These are phyloP conservation scores for Tylopilus subfusipes DNA, from an alignment of 768 basidiomycete species.

Conservation along the genomic window DNA sequence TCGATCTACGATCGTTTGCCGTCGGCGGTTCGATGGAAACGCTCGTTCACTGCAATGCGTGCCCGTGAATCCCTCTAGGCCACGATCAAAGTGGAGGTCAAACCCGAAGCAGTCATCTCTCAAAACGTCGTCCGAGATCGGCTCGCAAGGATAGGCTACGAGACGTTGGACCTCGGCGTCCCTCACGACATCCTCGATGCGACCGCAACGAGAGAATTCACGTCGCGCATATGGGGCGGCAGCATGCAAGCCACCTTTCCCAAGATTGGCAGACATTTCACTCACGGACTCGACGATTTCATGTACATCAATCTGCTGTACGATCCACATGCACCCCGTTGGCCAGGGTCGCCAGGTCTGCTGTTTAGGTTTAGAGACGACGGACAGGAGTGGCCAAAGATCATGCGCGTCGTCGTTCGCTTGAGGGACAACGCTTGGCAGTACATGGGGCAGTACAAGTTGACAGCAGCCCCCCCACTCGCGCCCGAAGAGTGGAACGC, in stretches of 20 bases:
- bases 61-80: not conserved
- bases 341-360: constrained; percentile 14
- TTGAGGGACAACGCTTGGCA: constrained; percentile 3
- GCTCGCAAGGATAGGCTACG: constrained; percentile 1
- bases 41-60: not conserved
- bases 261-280: constrained; percentile 3
- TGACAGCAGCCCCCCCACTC: constrained; percentile 6
- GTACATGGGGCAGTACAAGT: constrained; percentile 16
- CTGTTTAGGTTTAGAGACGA: constrained; percentile 7
- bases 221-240: constrained; percentile 10
- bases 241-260: constrained; percentile 1
- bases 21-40: too few relatives aligned
- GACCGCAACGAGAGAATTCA: constrained; percentile 4
- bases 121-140: constrained; percentile 9
- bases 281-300: constrained; percentile 14
- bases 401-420: constrained; percentile 14
- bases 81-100: constrained; percentile 7
- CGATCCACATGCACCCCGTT: constrained; percentile 10
- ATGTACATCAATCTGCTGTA: constrained; percentile 8
- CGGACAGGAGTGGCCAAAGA: constrained; percentile 7
- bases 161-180: constrained; percentile 8
- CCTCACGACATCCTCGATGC: constrained; percentile 2
- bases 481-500: constrained; percentile 4
- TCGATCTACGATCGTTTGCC: not conserved
- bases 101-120: constrained; percentile 2